phyloP scores from a whole-genome alignment of 108 stramenopile genomes.

The Fragilariopsis cylindrus region DNA sequence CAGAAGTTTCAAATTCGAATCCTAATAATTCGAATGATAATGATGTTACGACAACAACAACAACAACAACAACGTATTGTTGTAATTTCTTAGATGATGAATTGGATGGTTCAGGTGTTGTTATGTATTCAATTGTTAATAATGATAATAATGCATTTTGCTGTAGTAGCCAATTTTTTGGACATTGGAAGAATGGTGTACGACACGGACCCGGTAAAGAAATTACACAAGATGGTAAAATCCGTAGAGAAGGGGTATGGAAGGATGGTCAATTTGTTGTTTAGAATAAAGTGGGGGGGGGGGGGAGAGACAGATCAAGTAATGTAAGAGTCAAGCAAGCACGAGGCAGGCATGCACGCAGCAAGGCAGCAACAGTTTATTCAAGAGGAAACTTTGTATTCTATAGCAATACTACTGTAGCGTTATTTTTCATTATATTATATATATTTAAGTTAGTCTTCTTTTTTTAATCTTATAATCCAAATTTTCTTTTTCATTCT shows the following conservation, averaged over 20 bases:
- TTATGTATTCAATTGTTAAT: slow-evolving; percentile 29
- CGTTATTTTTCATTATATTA: too few relatives aligned
- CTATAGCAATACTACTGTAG: too few relatives aligned
- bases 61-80: not conserved
- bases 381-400: too few relatives aligned
- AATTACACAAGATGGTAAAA: not conserved
- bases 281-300: not conserved
- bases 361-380: too few relatives aligned
- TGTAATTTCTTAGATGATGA: slow-evolving; percentile 40
- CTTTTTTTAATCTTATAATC: too few relatives aligned
- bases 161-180: slow-evolving; percentile 22
- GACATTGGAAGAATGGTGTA: slow-evolving; percentile 46
- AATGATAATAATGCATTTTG: not conserved
- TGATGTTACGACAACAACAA: slow-evolving; percentile 9
- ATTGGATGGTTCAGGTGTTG: slow-evolving; percentile 37
- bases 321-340: not conserved
- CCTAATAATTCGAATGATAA: slow-evolving; percentile 34
- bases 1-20: not conserved
- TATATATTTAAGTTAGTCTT: too few relatives aligned
- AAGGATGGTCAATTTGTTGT: slow-evolving; percentile 20
- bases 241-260: slow-evolving; percentile 27
- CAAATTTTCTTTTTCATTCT: too few relatives aligned
- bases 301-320: not conserved
- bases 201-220: slow-evolving; percentile 41
- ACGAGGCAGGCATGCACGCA: too few relatives aligned